Conservation (phyloP, 768 basidiomycete species). For the Chalciporus sphaerocephalus region DNA sequence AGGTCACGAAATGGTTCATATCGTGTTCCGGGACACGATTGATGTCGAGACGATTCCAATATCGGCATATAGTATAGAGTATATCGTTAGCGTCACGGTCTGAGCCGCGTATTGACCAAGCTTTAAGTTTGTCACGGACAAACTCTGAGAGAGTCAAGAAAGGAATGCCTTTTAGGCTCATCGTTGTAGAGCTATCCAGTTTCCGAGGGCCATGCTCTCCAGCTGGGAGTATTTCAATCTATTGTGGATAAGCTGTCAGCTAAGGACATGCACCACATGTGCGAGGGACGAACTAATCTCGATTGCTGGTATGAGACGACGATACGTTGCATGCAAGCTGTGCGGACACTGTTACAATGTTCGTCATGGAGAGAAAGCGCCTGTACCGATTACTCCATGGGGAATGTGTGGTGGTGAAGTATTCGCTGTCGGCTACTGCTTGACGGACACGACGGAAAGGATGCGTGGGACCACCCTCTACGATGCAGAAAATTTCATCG, state of each 20-base stretch:
- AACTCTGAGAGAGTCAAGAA: constrained; percentile 86
- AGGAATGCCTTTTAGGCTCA: constrained; percentile 65
- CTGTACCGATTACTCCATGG: constrained; percentile 83
- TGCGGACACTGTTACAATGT: constrained; percentile 12
- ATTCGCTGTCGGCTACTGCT: constrained; percentile 58
- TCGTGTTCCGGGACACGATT: constrained; percentile 84
- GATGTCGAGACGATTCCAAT: constrained; percentile 80
- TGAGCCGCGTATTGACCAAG: constrained; percentile 70
- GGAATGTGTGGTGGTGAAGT: constrained; percentile 64
- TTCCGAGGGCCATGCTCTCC: constrained; percentile 78
- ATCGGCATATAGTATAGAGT: constrained; percentile 60
- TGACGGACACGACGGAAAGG: constrained; percentile 80
- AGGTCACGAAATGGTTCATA: constrained; percentile 71
- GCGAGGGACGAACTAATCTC: constrained; percentile 44
- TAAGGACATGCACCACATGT: constrained; percentile 2
- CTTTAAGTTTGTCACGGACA: constrained; percentile 77
- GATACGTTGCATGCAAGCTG: constrained; percentile 74
- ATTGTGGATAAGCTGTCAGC: constrained; percentile 6
- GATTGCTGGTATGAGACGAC: constrained; percentile 70
- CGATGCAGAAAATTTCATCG: constrained; percentile 82
- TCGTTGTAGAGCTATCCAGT: constrained; percentile 63
- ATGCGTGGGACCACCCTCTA: constrained; percentile 67
- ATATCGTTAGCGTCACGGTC: constrained; percentile 80
- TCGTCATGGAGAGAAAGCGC: not conserved
- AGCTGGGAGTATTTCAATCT: constrained; percentile 83